Base-by-base conservation (phyloP, 2,329 filamentous ascomycete genomes). In the Aspergillus intermedius region DNA sequence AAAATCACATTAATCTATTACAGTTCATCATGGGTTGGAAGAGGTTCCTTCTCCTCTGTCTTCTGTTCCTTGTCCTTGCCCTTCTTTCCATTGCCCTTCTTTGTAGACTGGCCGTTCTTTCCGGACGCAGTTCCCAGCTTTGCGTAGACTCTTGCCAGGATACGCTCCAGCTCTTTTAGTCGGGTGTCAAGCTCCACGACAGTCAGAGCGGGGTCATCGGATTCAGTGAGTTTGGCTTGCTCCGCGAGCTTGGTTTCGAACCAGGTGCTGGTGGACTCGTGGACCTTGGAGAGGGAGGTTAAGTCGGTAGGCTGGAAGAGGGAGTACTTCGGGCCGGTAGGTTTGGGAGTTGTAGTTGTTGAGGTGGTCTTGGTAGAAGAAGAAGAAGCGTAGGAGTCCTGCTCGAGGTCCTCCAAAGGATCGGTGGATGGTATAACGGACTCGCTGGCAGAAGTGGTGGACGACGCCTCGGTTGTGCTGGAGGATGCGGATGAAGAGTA, bases 401-500 rank as follows among this genome's bases (percentile, higher is more conserved):
- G 88, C 54, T 95, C 90, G 1, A 93, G 80, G n/a, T 83, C 86
- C 30, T 83, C 87, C 60, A 88, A 83, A 2, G 82, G 80, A 35
- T 74, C 76, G 39, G 53, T 52, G 7, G 62, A 54, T 45, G 61
- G 49, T 3, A 62, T 52, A 8, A 57, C 47, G 17, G 58, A 46
- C 12, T 45, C 44, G 21, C 53, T 60, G 34, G 62, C 54, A 10
- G 76, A 67, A 2, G 70, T 66, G 4, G 78, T 65, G 49, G 66
- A 72, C 2, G 51, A 48, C 2, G 77, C 69, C 32, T 70, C 64
- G 42, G 69, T 58, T 15, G 62, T 40, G 64, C 61, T 52, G 59
- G 60, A 42, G 60, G 69, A 52, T 59, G 73, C 61, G 21, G 70
- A 61, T 15, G 77, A 77, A 8, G 77, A 73, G 23, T 80, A 78